Conservation (phyloP, 2,329 filamentous ascomycete species). For the Periconia digitata region DNA sequence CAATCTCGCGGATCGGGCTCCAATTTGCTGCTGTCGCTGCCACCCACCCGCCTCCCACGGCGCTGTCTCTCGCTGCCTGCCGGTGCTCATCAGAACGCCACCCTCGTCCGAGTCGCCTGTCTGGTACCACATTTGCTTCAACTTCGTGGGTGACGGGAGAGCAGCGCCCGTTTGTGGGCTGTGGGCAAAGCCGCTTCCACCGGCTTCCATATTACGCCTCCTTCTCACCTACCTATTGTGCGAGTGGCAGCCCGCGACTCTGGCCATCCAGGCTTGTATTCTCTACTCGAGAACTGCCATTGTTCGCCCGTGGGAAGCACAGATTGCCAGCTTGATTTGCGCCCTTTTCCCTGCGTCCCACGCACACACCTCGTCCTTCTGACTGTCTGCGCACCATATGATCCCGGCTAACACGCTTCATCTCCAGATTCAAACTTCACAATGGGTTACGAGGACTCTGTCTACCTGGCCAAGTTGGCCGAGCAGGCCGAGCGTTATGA, state of each 20-base stretch:
- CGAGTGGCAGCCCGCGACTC: constrained; percentile 20
- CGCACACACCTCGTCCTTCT: constrained; percentile 5
- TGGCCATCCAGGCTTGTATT: constrained; percentile 15
- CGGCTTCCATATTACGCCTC: constrained; percentile 34
- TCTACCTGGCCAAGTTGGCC: constrained; percentile 99
- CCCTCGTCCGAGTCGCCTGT: constrained; percentile 13
- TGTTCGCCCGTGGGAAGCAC: background rate
- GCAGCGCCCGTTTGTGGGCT: constrained; percentile 19
- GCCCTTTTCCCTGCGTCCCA: background rate
- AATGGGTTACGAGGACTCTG: constrained; percentile 99
- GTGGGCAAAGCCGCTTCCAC: constrained; percentile 22
- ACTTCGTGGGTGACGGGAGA: constrained; percentile 8
- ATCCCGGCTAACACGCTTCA: constrained; percentile 25
- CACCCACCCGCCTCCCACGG: too few relatives aligned
- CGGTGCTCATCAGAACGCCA: constrained; percentile 20
- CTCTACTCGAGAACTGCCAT: constrained; percentile 6
- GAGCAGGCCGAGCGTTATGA: constrained; percentile 99
- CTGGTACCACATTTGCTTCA: constrained; percentile 8
- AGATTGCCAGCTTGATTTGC: constrained; percentile 1
- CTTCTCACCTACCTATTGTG: constrained; percentile 16
- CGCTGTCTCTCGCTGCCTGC: constrained; percentile 21
- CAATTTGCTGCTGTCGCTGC: constrained; percentile 36
- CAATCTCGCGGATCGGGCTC: constrained; percentile 21
- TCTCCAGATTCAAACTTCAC: constrained; percentile 49
- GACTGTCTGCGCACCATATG: constrained; percentile 15